phyloP scores from a whole-genome alignment of 2,329 filamentous ascomycete species.

The Diaporthe destruens region DNA sequence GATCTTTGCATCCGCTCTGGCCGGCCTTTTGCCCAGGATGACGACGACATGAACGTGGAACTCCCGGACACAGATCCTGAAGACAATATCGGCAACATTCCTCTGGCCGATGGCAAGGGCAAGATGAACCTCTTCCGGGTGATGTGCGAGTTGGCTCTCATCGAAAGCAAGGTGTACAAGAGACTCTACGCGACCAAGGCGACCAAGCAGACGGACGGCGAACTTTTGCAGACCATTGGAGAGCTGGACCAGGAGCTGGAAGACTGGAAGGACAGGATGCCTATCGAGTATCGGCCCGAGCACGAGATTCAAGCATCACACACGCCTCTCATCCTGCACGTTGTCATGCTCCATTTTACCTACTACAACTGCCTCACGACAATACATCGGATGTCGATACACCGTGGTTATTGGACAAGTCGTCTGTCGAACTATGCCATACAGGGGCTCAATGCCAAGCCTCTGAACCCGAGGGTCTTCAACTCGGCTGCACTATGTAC shows the following conservation, averaged over 20 bases:
- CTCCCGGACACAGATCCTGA: constrained; percentile 89
- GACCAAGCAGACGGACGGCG: constrained; percentile 90
- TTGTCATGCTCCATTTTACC: constrained; percentile 94
- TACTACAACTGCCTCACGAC: constrained; percentile 99
- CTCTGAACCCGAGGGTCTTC: constrained; percentile 93
- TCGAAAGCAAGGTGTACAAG: constrained; percentile 95
- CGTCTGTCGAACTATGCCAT: constrained; percentile 95
- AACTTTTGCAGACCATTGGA: constrained; percentile 94
- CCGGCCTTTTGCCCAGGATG: constrained; percentile 71
- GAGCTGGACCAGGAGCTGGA: constrained; percentile 92
- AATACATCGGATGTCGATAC: constrained; percentile 98
- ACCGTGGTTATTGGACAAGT: constrained; percentile 98
- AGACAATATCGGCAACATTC: constrained; percentile 95
- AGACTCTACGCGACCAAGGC: constrained; percentile 93
- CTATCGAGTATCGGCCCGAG: constrained; percentile 95
- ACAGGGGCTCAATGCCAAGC: constrained; percentile 89
- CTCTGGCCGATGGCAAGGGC: constrained; percentile 86
- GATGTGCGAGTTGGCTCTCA: constrained; percentile 91
- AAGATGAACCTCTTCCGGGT: constrained; percentile 96
- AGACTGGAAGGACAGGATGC: constrained; percentile 96
- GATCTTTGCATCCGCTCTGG: constrained; percentile 71
- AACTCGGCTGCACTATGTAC: constrained; percentile 94
- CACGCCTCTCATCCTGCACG: constrained; percentile 91
- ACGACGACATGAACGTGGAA: constrained; percentile 91
- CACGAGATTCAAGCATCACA: constrained; percentile 95